These are phyloP conservation scores for Parietaria judaica DNA, from an alignment of 306 rosid genomes.

Conservation along the genomic window DNA sequence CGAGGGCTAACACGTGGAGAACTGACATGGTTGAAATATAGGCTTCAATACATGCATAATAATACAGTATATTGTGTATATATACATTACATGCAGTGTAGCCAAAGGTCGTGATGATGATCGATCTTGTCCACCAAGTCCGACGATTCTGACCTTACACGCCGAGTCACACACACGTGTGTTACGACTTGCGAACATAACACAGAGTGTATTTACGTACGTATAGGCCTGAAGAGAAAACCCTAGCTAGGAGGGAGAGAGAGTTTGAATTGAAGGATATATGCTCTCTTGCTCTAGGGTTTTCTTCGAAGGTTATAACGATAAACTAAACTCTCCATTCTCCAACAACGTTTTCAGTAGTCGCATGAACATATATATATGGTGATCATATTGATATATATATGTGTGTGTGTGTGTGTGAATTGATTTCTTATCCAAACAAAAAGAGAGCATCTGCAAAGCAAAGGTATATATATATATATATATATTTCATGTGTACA, in stretches of 20 bases:
- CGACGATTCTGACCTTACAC: conserved; percentile 3
- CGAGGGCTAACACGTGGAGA: conserved; percentile 37
- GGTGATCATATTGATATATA: too few species aligned
- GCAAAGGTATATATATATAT: too few species aligned
- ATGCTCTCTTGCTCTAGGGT: not conserved
- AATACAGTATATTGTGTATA: not conserved
- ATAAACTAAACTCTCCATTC: conserved; percentile 25
- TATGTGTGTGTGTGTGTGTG: too few species aligned
- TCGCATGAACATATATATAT: conserved; percentile 20
- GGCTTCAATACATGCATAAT: not conserved
- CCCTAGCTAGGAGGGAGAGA: too few species aligned
- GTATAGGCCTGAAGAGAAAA: too few species aligned
- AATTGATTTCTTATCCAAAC: too few species aligned
- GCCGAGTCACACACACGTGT: conserved; percentile 11
- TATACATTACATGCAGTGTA: not conserved
- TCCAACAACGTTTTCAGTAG: conserved; percentile 26
- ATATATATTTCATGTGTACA: too few species aligned
- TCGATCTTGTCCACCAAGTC: conserved; percentile 6
- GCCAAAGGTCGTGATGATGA: conserved; percentile 17
- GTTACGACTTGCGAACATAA: not conserved
- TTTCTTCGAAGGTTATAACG: too few species aligned
- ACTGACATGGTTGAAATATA: conserved; percentile 50
- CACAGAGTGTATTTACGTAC: not conserved
- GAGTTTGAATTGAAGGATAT: too few species aligned
- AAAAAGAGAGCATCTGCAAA: too few species aligned